Evolutionary conservation across 73 alveolate species (phyloP).

Genomic region (Paramecium pentaurelia): DNA sequence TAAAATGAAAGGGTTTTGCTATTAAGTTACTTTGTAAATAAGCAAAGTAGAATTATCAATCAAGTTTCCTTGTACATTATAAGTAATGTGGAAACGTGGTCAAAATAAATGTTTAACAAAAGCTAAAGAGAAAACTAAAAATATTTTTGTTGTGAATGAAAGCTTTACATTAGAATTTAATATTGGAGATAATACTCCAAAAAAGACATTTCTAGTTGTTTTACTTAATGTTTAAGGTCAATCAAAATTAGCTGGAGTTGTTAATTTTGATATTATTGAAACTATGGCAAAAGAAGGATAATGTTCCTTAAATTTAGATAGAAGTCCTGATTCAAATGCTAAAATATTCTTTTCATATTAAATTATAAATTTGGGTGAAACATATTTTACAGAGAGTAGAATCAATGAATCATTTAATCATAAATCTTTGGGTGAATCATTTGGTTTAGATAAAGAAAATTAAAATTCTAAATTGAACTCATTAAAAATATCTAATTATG

Average conservation of each 20-base stretch:
- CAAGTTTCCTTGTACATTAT: slow-evolving; percentile 12
- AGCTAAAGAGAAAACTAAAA: not conserved
- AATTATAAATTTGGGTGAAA: not conserved
- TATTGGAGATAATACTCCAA: not conserved
- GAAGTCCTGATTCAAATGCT: slow-evolving; percentile 42
- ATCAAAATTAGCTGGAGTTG: slow-evolving; percentile 45
- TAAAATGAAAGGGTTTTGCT: not conserved
- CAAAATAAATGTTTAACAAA: not conserved
- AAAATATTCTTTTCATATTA: not conserved
- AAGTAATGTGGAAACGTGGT: slow-evolving; percentile 38
- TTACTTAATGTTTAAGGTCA: slow-evolving; percentile 7
- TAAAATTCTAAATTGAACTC: not conserved
- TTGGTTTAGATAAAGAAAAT: slow-evolving; percentile 24
- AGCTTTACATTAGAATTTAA: not conserved
- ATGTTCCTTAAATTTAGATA: not conserved
- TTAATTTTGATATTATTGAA: not conserved
- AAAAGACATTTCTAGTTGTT: not conserved
- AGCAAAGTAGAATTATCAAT: slow-evolving; percentile 15
- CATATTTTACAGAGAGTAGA: not conserved
- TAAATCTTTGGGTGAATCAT: slow-evolving; percentile 1
- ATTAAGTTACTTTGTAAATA: not conserved
- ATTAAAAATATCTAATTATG: not conserved
- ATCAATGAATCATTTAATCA: not conserved
- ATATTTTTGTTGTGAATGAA: not conserved
- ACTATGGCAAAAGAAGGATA: not conserved